phyloP scores from a whole-genome alignment of 139 green algal genomes.

The Auxenochlorella pyrenoidosa region DNA sequence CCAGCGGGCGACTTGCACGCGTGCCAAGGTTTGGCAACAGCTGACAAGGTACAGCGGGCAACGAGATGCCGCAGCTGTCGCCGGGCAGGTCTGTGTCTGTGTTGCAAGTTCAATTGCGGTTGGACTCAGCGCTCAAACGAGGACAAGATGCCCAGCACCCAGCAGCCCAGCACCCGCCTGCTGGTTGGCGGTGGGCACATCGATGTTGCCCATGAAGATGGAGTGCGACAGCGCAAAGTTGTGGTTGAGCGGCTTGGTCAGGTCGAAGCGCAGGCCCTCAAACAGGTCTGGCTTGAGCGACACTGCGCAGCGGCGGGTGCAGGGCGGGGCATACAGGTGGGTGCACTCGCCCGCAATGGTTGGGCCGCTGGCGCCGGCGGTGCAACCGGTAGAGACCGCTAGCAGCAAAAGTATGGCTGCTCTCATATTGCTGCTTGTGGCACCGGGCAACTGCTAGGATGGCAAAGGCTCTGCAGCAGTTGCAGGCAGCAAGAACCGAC shows the following conservation, averaged over 20 bases:
- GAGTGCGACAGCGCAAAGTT: slow-evolving; percentile 97
- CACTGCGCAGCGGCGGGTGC: slow-evolving; percentile 66
- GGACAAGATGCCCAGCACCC: background rate
- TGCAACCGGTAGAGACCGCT: background rate
- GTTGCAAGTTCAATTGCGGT: background rate
- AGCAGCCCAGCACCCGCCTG: slow-evolving; percentile 43
- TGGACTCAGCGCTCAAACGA: too few species aligned
- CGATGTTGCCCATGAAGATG: slow-evolving; percentile 94
- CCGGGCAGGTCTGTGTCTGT: too few species aligned
- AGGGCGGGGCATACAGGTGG: background rate
- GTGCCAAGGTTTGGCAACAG: too few species aligned
- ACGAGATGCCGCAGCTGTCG: too few species aligned
- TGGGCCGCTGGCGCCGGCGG: background rate
- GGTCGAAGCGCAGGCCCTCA: slow-evolving; percentile 97
- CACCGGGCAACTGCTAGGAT: background rate
- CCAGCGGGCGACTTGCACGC: too few species aligned
- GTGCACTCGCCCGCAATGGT: too few species aligned
- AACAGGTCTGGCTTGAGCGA: slow-evolving; percentile 97
- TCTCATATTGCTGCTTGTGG: background rate
- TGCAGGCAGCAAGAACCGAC: background rate
- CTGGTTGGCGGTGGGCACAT: slow-evolving; percentile 80
- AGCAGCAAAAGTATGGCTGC: background rate
- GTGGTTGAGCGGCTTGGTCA: slow-evolving; percentile 97
- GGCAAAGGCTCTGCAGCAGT: background rate
- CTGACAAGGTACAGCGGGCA: too few species aligned